These are phyloP conservation scores for Chaetomiaceae sp. DNA, from an alignment of 2,329 filamentous ascomycete genomes.

Conservation along the genomic window DNA sequence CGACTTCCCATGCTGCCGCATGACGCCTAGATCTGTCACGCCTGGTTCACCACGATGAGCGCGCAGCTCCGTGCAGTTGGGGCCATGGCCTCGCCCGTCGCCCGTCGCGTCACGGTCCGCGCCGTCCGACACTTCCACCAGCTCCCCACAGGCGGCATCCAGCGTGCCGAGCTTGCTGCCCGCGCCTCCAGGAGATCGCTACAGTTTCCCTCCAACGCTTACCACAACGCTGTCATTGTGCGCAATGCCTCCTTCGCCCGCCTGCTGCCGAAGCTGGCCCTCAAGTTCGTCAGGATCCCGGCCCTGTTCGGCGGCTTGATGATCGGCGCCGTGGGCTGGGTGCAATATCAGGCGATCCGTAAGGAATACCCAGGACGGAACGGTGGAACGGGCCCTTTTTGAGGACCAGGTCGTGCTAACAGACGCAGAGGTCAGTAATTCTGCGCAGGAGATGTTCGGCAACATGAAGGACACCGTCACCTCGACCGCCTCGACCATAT, in stretches of 20 bases:
- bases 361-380: constrained; percentile 33
- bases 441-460: constrained; percentile 69
- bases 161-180: constrained; percentile 60
- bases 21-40: constrained; percentile 15
- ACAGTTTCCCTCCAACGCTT: constrained; percentile 76
- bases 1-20: constrained; percentile 11
- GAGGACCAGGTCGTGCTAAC: constrained; percentile 23
- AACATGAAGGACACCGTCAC: constrained; percentile 68
- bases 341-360: constrained; percentile 94
- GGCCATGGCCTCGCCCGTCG: constrained; percentile 56
- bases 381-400: too few species aligned
- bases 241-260: constrained; percentile 61
- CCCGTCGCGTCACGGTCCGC: constrained; percentile 55
- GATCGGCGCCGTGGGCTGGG: constrained; percentile 80
- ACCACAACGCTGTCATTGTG: constrained; percentile 70
- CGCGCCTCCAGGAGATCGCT: constrained; percentile 58
- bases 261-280: constrained; percentile 76
- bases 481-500: constrained; percentile 62
- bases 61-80: constrained; percentile 72
- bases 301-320: constrained; percentile 88
- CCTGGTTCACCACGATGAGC: constrained; percentile 49
- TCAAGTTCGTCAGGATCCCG: constrained; percentile 83
- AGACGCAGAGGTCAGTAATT: constrained; percentile 64
- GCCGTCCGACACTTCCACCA: constrained; percentile 61
- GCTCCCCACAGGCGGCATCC: constrained; percentile 62